Evolutionary conservation across 2,329 filamentous ascomycete species (phyloP), one percentile per base, ranked within the genome.

Genomic region (Xylariaceae sp.): DNA sequence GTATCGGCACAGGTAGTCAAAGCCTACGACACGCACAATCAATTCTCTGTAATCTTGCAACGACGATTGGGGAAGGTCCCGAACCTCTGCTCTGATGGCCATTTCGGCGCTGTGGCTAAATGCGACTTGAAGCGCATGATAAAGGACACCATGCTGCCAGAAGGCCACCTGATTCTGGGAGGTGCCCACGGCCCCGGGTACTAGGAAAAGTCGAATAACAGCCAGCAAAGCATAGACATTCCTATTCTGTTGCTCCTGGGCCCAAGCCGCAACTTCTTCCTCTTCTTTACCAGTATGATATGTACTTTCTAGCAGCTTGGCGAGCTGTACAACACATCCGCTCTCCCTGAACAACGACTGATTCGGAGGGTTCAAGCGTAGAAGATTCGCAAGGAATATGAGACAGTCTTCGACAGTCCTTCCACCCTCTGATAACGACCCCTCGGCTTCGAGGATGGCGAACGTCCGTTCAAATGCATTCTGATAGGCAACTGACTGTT

Each of bases 401-500:
- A 99, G 78, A 67, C 92, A 97, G 73, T 99, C 94, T 74, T 97
- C 93, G 2, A 97, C 89, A 10, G 90, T 84, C 62, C 93, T 88
- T 48, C 90, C 91, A 13, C 94, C 94, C 67, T 95, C 87, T 3
- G 81, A 82, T 50, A 99, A 77, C 1, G 88, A 88, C 0, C 94
- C 94, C 69, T 99, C 94, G 0, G 81, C 78, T 65, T 88, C 83
- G 56, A 99, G 89, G 56, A 97, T 87, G 50, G 80, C 80, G 72
- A 97, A 97, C 30, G 95, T 78, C 49, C 88, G 86, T 62, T 94
- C 91, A 68, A 97, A 97, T 0, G 92, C 90, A 78, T 91, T 93
- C 69, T 97, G 92, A 66, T 97, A 97, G 0, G 92, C 94, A 23
- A 97, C 92, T 1, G 97, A 82, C 73, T 97, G 97, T 72, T 97